Base-by-base conservation (phyloP, 2,329 filamentous ascomycete species). In the Didymosphaeria variabile region DNA sequence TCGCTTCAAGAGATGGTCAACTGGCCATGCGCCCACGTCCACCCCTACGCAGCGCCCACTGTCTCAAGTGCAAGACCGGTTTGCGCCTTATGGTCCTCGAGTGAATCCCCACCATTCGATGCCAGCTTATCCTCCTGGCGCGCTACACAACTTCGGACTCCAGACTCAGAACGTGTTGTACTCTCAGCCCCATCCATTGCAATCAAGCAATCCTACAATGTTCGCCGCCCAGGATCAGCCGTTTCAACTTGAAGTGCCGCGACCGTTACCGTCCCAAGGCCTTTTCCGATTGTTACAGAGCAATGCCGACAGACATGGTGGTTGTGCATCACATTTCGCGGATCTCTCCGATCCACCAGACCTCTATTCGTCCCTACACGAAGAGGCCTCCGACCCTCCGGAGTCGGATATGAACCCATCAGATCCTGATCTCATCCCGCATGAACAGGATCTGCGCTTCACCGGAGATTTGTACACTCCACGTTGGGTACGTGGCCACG, bases 391-490 rank as follows among this genome's bases (percentile, higher is more conserved):
- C 1, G 86, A 89, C 7, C 91, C 91, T 7, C 91, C 91, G 0
- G 88, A 90, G 0, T 90, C 92, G 71, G 91, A 94, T 75, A 92
- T 94, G 90, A 90, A 92, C 72, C 90, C 91, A 2, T 85, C 86
- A 2, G 90, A 94, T 70, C 89, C 90, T 1, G 90, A 93, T 62
- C 81, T 94, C 73, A 83, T 90, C 12, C 91, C 91, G 6, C 90
- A 92, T 66, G 91, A 94, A 77, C 91, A 94, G 74, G 78, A 80
- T 67, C 80, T 93, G 61, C 86, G 92, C 51, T 96, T 93, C 69
- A 88, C 89, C 55, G 91, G 91, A 52, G 92, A 96, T 71, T 79
- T 95, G 58, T 95, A 95, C 80, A 94, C 92, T 1, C 92, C 92
- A 1, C 86, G 84, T 68, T 96, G 91, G 91, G 90, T 95, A 21